Evolutionary conservation across 2,329 filamentous ascomycete genomes (phyloP), one percentile per base, ranked within the genome.

Genomic region (Zymoseptoria passerinii): DNA sequence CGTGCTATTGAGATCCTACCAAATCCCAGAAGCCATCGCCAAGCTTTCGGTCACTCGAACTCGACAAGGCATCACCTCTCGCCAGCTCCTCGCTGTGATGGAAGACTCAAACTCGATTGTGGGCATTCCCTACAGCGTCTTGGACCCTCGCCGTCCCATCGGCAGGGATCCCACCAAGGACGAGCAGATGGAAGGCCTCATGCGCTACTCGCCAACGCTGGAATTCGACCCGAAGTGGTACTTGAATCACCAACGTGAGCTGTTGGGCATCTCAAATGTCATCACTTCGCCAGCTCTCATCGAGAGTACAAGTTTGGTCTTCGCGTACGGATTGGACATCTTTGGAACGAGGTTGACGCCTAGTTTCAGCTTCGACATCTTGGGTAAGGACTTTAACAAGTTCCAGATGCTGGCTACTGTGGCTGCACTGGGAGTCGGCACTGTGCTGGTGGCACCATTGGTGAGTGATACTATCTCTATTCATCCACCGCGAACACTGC

Each of bases 361-460:
- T 0, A 96, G 90, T 73, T 85, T 88, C 66, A 83, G 88, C 16
- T 99, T 99, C 73, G 94, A 99, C 75, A 84, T 97, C 49, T 77
- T 99, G 16, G 94, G 91, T 62, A 94, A 91, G 75, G 89, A 90
- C 2, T 99, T 99, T 74, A 94, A 92, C 72, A 96, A 95, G 78
- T 71, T 91, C 57, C 88, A 91, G 66, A 83, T 99, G 70, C 73
- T 96, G 44, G 80, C 83, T 16, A 99, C 94, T 0, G 91, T 99
- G 44, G 78, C 88, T 48, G 92, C 90, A 18, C 79, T 97, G 65
- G 83, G 83, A 51, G 80, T 83, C 48, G 91, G 90, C 51, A 92
- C 96, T 16, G 73, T 86, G 63, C 82, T 89, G 57, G 78, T 97
- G 69, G 86, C 86, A 55, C 94, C 94, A 28, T 84, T 97, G 83